Base-by-base conservation (phyloP, 257 asterid species). In the Solanum pinnatisectum region DNA sequence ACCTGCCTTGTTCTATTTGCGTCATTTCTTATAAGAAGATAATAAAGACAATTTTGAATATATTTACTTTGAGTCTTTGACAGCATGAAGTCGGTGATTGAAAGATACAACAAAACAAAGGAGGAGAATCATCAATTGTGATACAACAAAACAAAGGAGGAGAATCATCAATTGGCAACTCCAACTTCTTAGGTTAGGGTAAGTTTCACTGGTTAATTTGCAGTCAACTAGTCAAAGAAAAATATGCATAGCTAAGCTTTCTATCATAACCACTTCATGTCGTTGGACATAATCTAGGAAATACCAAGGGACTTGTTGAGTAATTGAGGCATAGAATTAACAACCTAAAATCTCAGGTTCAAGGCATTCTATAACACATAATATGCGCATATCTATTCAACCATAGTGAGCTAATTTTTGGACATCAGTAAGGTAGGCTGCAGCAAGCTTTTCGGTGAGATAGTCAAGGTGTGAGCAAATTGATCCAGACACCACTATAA, bases 141-240 rank as follows among this genome's bases (percentile, higher is more conserved):
- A 84, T 93, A 92, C 92, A 90, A 89, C 59, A 92, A 88, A 92
- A 89, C 91, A 18, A 95, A 93, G 89, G 94, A 92, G 72, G 94
- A 91, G 89, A 91, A 92, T 71, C 90, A 92, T 16, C 94, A 93
- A 85, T 78, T 91, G 85, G 93, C 92, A 59, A 91, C 92, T 91
- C 94, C 93, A 8, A 92, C 91, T 39, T 91, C 98, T 25, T 96
- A 95, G 94, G 89, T 93, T 91, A 94, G 91, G 96, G 98, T 94
- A 91, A 87, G 42, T 76, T 87, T 84, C 83, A 87, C 63, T 82
- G 36, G 74, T 39, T 20, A 56, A 71, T 83, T 72, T 74, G 78
- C 49, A 87, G 79, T 68, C 36, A 74, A 36, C 60, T 23, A 27
- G 25, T 52, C 46, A 33, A 67, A 87, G 18, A 49, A 44, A 9